These are phyloP conservation scores for Phaeosphaeria sp. DNA, from an alignment of 2,329 filamentous ascomycete species.

Conservation along the genomic window DNA sequence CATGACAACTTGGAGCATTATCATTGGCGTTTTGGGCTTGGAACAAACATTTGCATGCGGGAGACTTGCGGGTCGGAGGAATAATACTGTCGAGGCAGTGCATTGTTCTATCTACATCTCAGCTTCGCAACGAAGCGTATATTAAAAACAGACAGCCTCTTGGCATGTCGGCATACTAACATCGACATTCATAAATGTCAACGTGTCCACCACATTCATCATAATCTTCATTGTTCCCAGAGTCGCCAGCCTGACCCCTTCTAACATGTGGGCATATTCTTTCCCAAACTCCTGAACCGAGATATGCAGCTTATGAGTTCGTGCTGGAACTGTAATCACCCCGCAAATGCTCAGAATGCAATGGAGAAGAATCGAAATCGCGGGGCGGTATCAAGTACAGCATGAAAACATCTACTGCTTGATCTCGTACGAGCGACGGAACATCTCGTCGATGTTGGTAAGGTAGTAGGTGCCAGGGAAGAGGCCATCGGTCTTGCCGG, in stretches of 20 bases:
- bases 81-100: neutral
- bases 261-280: constrained; percentile 1
- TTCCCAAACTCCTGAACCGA: constrained; percentile 25
- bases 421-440: constrained; percentile 57
- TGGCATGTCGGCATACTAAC: constrained; percentile 10
- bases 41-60: neutral
- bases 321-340: constrained; percentile 37
- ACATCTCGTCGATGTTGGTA: constrained; percentile 58
- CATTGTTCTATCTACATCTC: constrained; percentile 24
- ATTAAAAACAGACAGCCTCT: constrained; percentile 17
- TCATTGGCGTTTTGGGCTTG: neutral
- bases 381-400: constrained; percentile 6
- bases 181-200: constrained; percentile 16
- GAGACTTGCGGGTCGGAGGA: neutral
- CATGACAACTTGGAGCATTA: neutral
- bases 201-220: constrained; percentile 16
- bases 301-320: constrained; percentile 31
- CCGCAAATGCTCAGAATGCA: constrained; percentile 46
- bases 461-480: constrained; percentile 60
- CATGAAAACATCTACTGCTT: constrained; percentile 50
- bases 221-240: constrained; percentile 17
- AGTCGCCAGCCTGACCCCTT: neutral
- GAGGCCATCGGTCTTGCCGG: constrained; percentile 52
- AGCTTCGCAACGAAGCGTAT: constrained; percentile 12
- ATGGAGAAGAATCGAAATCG: constrained; percentile 33